Base-by-base conservation (phyloP, 2,329 filamentous ascomycete genomes). In the Camillea tinctor region DNA sequence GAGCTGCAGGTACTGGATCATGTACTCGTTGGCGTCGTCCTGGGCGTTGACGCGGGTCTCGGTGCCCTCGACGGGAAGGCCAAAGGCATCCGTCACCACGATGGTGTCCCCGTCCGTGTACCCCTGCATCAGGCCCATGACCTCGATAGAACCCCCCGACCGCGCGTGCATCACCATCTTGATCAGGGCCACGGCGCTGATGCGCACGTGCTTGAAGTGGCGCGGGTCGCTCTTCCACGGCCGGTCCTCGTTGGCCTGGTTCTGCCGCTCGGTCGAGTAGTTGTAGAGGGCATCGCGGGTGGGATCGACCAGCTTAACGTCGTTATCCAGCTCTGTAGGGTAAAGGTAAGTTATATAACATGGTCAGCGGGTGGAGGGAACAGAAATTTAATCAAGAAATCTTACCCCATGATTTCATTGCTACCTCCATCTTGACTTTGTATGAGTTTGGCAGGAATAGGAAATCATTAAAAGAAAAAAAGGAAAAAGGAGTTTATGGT, bases 141-240 rank as follows among this genome's bases (percentile, higher is more conserved):
- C 86, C 80, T 99, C 95, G 66, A 98, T 84, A 24, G 86, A 87
- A 59, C 95, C 94, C 66, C 95, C 95, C 0, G 92, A 93, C n/a
- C 95, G 91, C 9, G 95, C 95, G 75, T 99, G 95, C 91, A 97
- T 98, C 65, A 96, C 92, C 95, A 99, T 99, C 80, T 99, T 99
- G 68, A 98, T 86, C 60, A 99, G 85, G 4, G 95, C 95, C 13
- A 97, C 89, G 60, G 95, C 93, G 56, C 92, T 96, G 77, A 99
- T 94, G 70, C 93, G 92, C 52, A 98, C 92, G 57, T 90, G 85
- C 74, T 94, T 96, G 85, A 98, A 99, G 81, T 97, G 88, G 75
- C 92, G 84, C 0, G 90, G 88, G 72, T 97, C 88, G 52, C 80
- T 81, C 54, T 79, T 80, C 95, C 95, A 98, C 62, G 93, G 93